Conservation (phyloP, 345 rosid species). For the Populus alba region DNA sequence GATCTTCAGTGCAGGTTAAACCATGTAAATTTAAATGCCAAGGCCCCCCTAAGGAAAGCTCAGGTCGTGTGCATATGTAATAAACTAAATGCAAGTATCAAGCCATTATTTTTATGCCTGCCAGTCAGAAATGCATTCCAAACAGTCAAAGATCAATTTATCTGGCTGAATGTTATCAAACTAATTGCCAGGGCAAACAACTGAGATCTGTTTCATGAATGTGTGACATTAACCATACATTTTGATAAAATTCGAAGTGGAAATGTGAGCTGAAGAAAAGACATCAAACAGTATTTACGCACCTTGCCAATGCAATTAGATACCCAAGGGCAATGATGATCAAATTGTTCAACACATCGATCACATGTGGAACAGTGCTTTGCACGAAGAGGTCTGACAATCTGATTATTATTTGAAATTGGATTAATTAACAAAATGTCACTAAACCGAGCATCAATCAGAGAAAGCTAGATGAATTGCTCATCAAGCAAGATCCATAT, state of each 20-base stretch:
- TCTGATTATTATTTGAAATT: slow-evolving; percentile 41
- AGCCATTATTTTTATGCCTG: neutral
- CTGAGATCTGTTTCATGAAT: neutral
- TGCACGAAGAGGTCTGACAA: slow-evolving; percentile 95
- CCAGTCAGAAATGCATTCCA: neutral
- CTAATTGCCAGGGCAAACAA: neutral
- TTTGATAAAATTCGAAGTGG: neutral
- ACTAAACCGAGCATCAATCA: neutral
- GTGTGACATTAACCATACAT: neutral
- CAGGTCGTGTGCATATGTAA: neutral
- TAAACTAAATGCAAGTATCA: slow-evolving; percentile 1
- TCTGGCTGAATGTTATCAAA: slow-evolving; percentile 1
- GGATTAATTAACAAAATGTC: neutral
- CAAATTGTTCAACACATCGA: slow-evolving; percentile 97
- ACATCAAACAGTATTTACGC: neutral
- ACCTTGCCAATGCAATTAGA: slow-evolving; percentile 99
- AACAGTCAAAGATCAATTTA: neutral
- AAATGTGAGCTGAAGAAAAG: neutral
- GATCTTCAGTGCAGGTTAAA: neutral
- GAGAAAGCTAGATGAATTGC: slow-evolving; percentile 10
- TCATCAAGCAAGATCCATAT: neutral
- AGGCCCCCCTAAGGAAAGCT: neutral
- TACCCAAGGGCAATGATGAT: slow-evolving; percentile 99
- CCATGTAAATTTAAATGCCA: neutral
- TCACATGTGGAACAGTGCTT: slow-evolving; percentile 94